These are phyloP conservation scores for Fusarium coicis DNA, from an alignment of 2,329 filamentous ascomycete species.

Conservation along the genomic window DNA sequence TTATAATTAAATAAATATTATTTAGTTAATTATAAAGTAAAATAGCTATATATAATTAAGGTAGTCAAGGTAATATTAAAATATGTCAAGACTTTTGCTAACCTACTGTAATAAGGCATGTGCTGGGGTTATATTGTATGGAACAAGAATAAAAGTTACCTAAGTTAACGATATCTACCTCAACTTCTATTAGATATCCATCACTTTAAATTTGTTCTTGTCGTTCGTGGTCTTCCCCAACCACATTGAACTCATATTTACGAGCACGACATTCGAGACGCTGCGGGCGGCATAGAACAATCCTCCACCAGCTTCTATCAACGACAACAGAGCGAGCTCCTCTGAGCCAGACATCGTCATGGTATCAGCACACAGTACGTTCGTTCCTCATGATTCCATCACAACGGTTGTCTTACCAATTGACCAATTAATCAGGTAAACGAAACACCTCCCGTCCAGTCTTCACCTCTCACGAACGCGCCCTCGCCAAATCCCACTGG, in stretches of 20 bases:
- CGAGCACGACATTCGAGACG: too few species aligned
- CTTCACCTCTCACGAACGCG: constrained; percentile 92
- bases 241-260: background rate
- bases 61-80: too few species aligned
- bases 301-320: background rate
- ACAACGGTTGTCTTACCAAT: background rate
- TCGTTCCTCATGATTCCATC: constrained; percentile 18
- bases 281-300: background rate
- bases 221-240: background rate
- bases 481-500: constrained; percentile 84
- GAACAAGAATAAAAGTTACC: background rate
- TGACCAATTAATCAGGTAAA: constrained; percentile 66
- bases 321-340: constrained; percentile 14
- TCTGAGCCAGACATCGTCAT: constrained; percentile 18
- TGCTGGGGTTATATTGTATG: background rate
- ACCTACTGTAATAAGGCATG: background rate
- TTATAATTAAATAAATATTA: too few species aligned
- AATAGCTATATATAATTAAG: too few species aligned
- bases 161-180: background rate
- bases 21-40: too few species aligned
- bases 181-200: background rate
- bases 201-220: background rate
- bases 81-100: too few species aligned
- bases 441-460: constrained; percentile 91
- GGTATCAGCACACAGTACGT: constrained; percentile 59